Base-by-base conservation (phyloP, 768 basidiomycete genomes). In the Lactarius tabidus region DNA sequence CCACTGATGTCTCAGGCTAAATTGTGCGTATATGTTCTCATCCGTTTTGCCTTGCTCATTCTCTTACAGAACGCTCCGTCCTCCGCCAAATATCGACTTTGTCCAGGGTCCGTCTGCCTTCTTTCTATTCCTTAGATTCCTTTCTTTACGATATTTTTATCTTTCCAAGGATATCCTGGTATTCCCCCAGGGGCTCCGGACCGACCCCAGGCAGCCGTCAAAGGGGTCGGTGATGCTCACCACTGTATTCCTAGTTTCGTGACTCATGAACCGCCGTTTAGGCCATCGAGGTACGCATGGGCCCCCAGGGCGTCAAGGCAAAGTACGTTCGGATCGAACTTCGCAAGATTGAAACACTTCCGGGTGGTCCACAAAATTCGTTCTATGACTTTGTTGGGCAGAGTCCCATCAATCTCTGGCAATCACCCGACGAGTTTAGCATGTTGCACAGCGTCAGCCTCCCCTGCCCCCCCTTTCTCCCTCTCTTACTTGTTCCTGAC, bases 301-400 rank as follows among this genome's bases (percentile, higher is more conserved):
- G 86, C 0, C 78, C 80, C 2, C 82, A 85, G 67, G 89, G 90
- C 18, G 84, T 92, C 73, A 95, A 93, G 78, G 91, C 91, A 31
- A 92, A 93, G 76, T 96, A 91, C 88, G 88, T 98, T 29, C 85
- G 89, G 68, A 86, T 97, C 66, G 94, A 96, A 77, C 81, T 97
- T 74, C 85, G 92, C 69, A 95, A 95, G 79, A 85, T 95, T 51
- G 95, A 98, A 76, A 88, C 84, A 4, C 82, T 90, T 54, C 91
- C 89, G 2, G 86, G 86, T 26, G 86, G 87, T 18, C 77, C 80
- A 66, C 78, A 81, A 18, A 89, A 88, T 75, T 85, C 86, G 15
- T 93, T 87, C 78, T 85, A 84, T 70, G 92, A 94, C 72, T 84
- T 84, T 61, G 88, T 95, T 28, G 92, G 93, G 1, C 85, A 85